Evolutionary conservation across 371 early-diverging fungal genomes (phyloP), one percentile per base, ranked within the genome.

Genomic region (Catenaria anguillulae): DNA sequence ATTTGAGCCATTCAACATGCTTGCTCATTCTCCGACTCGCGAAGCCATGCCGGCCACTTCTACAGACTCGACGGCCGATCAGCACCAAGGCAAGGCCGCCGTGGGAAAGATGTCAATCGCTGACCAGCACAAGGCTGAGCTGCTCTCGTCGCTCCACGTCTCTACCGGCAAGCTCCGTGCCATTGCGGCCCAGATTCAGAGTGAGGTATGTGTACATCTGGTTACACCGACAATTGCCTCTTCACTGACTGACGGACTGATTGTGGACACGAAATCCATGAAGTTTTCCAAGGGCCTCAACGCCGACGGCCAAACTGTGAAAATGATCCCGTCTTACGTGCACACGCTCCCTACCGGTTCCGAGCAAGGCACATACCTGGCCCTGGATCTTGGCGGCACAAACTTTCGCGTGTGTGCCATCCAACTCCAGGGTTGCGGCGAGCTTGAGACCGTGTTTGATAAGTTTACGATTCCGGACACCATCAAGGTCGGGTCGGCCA

Each of bases 321-420:
- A 84, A 60, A 88, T 88, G 89, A 83, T 93, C 64, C 94, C 94
- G 29, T 88, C 92, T 2, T 93, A 79, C 73, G 90, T 94, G 55
- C 80, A 80, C 40, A 68, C 76, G 55, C 73, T 86, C 48, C 94
- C 94, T 23, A 84, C 79, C n/a, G 92, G 92, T 56, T 70, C 80
- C 66, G 95, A 94, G 73, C 77, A 75, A 34, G 95, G 94, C 42
- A 72, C 82, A 35, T 92, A 79, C 70, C 77, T 97, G 54, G 93
- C 93, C 21, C 77, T 97, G 61, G 97, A 97, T 68, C 76, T 97
- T 46, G 97, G 95, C 60, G 97, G 96, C 40, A 89, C 94, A 62
- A 90, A 95, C 70, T 79, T 95, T 62, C 84, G 97, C 19, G 90
- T 95, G 1, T 90, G 90, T 55, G 77, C 85, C 64, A 87, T 95